phyloP scores from a whole-genome alignment of 768 basidiomycete genomes.

The Nevesoporus exiguus region DNA sequence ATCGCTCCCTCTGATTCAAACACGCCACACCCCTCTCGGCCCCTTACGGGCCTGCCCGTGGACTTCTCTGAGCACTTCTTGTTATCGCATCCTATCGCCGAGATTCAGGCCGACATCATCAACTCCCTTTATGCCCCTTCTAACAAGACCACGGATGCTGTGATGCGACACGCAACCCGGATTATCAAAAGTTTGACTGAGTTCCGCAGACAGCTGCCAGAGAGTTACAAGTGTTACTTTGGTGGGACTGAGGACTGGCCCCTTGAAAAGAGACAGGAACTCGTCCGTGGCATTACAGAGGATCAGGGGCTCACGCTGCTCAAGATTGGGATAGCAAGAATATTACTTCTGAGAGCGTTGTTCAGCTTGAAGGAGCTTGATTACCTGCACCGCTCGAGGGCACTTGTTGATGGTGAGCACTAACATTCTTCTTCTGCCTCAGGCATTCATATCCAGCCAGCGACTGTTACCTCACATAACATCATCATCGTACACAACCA shows the following conservation, averaged over 20 bases:
- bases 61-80: slow-evolving; percentile 81
- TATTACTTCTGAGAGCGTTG: slow-evolving; percentile 71
- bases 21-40: slow-evolving; percentile 64
- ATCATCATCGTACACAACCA: slow-evolving; percentile 82
- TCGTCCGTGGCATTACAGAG: slow-evolving; percentile 73
- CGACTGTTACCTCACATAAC: slow-evolving; percentile 84
- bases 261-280: slow-evolving; percentile 56
- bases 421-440: neutral
- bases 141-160: slow-evolving; percentile 61
- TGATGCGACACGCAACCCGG: slow-evolving; percentile 73
- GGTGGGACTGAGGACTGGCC: slow-evolving; percentile 76
- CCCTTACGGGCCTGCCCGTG: slow-evolving; percentile 22
- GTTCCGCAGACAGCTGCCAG: slow-evolving; percentile 66
- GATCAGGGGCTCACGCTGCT: slow-evolving; percentile 80
- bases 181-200: slow-evolving; percentile 76
- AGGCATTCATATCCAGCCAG: slow-evolving; percentile 35
- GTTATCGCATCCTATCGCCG: slow-evolving; percentile 68
- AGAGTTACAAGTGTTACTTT: slow-evolving; percentile 72
- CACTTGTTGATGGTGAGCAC: slow-evolving; percentile 70
- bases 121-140: slow-evolving; percentile 80
- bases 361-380: slow-evolving; percentile 74
- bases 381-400: slow-evolving; percentile 62
- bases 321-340: slow-evolving; percentile 79
- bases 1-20: slow-evolving; percentile 82
- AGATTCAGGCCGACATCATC: slow-evolving; percentile 88